Conservation (phyloP, 2,329 filamentous ascomycete genomes). For the Aspergillus udagawae region DNA sequence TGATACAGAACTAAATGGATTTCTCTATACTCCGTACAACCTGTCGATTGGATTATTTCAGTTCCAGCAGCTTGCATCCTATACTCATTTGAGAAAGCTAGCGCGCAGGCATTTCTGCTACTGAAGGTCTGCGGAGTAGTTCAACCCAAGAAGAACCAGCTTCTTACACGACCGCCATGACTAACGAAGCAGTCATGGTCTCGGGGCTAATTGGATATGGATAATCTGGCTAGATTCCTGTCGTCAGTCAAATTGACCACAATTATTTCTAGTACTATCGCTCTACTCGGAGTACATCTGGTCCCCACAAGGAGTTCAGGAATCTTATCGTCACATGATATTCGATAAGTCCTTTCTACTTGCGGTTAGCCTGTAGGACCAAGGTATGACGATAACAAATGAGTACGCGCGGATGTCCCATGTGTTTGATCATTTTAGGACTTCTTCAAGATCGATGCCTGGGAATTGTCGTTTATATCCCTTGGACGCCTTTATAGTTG, state of each 20-base stretch:
- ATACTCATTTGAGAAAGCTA: not conserved
- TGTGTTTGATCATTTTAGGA: not conserved
- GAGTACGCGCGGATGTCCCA: not conserved
- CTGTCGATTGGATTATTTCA: not conserved
- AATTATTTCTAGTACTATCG: not conserved
- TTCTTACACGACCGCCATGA: not conserved
- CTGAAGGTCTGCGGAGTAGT: not conserved
- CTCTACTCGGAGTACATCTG: not conserved
- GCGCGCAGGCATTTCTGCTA: not conserved
- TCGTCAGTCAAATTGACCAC: not conserved
- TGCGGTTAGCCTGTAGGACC: not conserved
- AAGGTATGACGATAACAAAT: not conserved
- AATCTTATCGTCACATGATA: not conserved
- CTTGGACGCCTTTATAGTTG: not conserved
- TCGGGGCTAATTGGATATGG: not conserved
- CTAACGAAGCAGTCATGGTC: not conserved
- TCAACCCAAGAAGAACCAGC: not conserved
- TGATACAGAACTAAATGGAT: not conserved
- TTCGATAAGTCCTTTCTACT: not conserved
- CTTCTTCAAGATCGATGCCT: no score
- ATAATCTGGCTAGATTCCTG: not conserved
- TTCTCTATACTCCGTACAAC: no score
- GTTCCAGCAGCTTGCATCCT: not conserved
- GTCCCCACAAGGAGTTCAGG: no score
- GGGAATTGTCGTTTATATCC: not conserved